Percentiles rank a stretch among this genome's conserved stretches.
Conservation (phyloP, 23 red algal species). For the Gracilaria gracilis region DNA sequence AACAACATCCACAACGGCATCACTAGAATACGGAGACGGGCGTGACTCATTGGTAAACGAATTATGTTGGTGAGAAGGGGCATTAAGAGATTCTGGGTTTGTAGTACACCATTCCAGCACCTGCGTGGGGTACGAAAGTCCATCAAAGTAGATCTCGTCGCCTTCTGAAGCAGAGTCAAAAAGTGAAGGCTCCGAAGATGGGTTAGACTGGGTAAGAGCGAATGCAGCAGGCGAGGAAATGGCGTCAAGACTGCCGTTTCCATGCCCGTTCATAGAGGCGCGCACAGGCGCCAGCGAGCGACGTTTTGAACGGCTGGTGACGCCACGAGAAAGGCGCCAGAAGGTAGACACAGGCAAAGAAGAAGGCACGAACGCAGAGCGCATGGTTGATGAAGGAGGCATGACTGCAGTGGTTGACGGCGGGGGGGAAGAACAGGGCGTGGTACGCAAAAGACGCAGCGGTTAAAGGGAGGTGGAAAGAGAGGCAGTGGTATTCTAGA, state of each 20-base stretch:
- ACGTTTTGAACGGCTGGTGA: not conserved
- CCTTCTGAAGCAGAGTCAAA: not conserved
- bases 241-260: not conserved
- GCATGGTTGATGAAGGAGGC: not conserved
- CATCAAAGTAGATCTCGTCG: slow-evolving; percentile 67
- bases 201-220: not conserved
- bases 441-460: too few species aligned
- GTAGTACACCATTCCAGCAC: slow-evolving; percentile 72
- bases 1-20: not conserved
- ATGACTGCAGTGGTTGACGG: too few species aligned
- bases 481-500: not conserved
- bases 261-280: not conserved
- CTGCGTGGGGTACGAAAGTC: slow-evolving; percentile 66
- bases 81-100: slow-evolving; percentile 13
- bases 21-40: slow-evolving; percentile 20
- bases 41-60: not conserved
- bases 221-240: slow-evolving; percentile 9
- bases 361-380: not conserved
- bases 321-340: not conserved
- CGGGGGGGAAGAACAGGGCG: too few species aligned
- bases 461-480: not conserved
- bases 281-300: not conserved
- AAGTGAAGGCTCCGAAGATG: not conserved
- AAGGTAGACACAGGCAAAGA: not conserved
- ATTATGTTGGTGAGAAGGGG: not conserved